phyloP scores from a whole-genome alignment of 164 flowering plant genomes.

The Pachysandra terminalis region DNA sequence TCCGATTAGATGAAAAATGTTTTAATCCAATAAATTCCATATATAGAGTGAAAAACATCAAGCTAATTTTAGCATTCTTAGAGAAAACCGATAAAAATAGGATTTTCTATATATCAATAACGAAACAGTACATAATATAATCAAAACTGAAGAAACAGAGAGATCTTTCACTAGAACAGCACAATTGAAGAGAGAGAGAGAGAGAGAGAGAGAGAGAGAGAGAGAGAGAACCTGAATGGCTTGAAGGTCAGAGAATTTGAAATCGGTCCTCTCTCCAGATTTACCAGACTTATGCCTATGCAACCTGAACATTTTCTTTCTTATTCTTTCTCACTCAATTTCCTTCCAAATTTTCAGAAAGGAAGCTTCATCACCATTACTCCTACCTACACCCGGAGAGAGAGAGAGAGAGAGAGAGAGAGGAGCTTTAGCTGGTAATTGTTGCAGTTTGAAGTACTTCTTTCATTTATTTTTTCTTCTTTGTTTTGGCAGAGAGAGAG shows the following conservation, averaged over 20 bases:
- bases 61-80: too few species aligned
- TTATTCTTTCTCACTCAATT: conserved; percentile 7
- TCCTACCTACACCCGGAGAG: neutral
- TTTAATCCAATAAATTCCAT: too few species aligned
- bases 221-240: conserved; percentile 43
- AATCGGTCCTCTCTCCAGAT: conserved; percentile 60
- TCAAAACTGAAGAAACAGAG: neutral
- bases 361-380: neutral
- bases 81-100: too few species aligned
- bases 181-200: too few species aligned
- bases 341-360: neutral
- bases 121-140: too few species aligned
- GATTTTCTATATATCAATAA: too few species aligned
- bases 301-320: conserved; percentile 54
- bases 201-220: too few species aligned
- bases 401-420: conserved; percentile 1
- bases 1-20: too few species aligned
- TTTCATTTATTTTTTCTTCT: neutral
- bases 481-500: neutral
- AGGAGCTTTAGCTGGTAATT: too few species aligned
- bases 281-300: conserved; percentile 42
- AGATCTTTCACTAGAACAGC: neutral
- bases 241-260: conserved; percentile 56
- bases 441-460: neutral
- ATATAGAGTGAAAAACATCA: too few species aligned